Evolutionary conservation across 306 rosid genomes (phyloP), one percentile per base, ranked within the genome.

Genomic region (Alnus rubra): DNA sequence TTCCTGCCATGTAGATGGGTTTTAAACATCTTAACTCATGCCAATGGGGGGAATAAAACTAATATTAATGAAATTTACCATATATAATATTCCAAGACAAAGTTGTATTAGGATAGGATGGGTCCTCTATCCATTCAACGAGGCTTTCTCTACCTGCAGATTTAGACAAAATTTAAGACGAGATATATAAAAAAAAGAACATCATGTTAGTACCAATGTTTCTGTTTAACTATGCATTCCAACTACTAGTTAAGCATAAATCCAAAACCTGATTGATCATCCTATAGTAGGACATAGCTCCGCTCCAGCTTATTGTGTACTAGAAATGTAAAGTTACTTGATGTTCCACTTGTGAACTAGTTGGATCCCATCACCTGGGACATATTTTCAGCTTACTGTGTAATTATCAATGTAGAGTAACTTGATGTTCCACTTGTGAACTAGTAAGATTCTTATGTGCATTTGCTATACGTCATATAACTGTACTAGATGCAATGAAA

Each of bases 11-110:
- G 79, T 60, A 39, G 71, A 35, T 39, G 33, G 60, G 76, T 7
- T 80, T 50, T 55, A 58, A 47, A 9, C 13, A 37, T 15, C 54
- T 15, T 80, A 5, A 53, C 9, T 47, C 9, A 42, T 52, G 19
- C 72, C 48, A 28, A 50, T 50, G 30, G 62, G 0, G 69, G 51
- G 64, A 52, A 19, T 53, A 28, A 35, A 31, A 54, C 37, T 30
- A 39, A 0, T 13, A 42, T 13, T 9, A 37, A 56, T 54, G 69
- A 77, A 55, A 47, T 74, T 56, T 80, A 87, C 93, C 93, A 60
- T 83, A 74, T 52, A 89, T 87, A 37, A 79, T 81, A 79, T 87
- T 83, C 89, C 90, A 83, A 47, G 86, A 89, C 80, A 89, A 69
- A 12, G 88, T 85, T 77, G 85, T 76, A 39, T 81, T 83, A 15